These are phyloP conservation scores for Calycina marina DNA, from an alignment of 2,329 filamentous ascomycete species.

Conservation along the genomic window DNA sequence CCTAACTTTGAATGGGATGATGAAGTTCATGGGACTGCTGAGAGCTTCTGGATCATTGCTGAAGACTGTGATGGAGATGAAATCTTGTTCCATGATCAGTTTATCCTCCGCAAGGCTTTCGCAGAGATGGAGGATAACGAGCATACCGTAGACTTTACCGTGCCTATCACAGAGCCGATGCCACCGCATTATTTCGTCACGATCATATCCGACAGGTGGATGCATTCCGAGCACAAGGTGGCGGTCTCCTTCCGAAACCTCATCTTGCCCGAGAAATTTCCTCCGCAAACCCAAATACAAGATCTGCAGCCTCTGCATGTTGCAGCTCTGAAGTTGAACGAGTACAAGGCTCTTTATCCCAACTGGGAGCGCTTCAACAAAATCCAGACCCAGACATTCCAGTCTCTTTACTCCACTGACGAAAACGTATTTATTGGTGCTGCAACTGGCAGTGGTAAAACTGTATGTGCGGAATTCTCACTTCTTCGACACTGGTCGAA, in stretches of 20 bases:
- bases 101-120: conserved; percentile 81
- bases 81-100: conserved; percentile 87
- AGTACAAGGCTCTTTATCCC: conserved; percentile 70
- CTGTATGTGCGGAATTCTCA: conserved; percentile 89
- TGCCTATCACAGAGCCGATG: conserved; percentile 94
- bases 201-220: conserved; percentile 89
- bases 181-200: conserved; percentile 98
- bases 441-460: conserved; percentile 93
- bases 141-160: conserved; percentile 90
- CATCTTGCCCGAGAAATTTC: conserved; percentile 88
- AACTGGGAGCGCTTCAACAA: conserved; percentile 87
- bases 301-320: conserved; percentile 87
- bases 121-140: conserved; percentile 76
- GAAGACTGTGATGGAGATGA: conserved; percentile 97
- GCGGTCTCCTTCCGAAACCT: conserved; percentile 92
- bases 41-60: conserved; percentile 93
- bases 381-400: conserved; percentile 94
- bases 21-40: conserved; percentile 68
- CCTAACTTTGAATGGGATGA: conserved; percentile 97
- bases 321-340: conserved; percentile 71
- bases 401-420: conserved; percentile 77
- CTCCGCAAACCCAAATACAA: conserved; percentile 79
- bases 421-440: conserved; percentile 89
- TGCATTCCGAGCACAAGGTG: conserved; percentile 90
- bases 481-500: conserved; percentile 78